Evolutionary conservation across 768 basidiomycete species (phyloP).

Genomic region (Boletus coccyginus): DNA sequence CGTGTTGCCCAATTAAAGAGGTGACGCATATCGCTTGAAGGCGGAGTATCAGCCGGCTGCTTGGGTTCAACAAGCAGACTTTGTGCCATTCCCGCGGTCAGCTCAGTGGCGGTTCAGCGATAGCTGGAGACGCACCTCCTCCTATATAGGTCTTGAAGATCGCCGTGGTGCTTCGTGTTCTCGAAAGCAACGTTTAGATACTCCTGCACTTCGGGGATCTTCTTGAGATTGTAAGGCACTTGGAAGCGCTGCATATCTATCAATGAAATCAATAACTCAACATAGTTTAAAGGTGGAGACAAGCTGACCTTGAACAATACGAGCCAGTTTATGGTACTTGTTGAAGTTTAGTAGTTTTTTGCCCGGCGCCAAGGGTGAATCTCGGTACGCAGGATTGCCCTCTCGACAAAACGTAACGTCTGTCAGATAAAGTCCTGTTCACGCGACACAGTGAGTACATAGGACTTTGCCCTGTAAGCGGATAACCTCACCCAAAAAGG

Average conservation of each 20-base stretch:
- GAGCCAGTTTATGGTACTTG: constrained; percentile 88
- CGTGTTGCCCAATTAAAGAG: constrained; percentile 78
- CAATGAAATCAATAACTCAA: constrained; percentile 2
- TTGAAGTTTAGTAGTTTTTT: constrained; percentile 93
- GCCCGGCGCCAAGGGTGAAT: constrained; percentile 69
- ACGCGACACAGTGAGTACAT: constrained; percentile 13
- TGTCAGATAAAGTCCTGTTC: constrained; percentile 76
- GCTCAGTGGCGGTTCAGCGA: not conserved
- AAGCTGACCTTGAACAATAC: constrained; percentile 72
- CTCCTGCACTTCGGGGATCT: constrained; percentile 84
- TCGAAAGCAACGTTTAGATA: constrained; percentile 75
- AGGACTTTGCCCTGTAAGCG: not conserved
- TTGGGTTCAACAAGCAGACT: constrained; percentile 84
- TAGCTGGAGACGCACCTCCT: constrained; percentile 55
- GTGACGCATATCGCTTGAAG: constrained; percentile 68
- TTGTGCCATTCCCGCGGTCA: constrained; percentile 1
- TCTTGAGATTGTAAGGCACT: constrained; percentile 79
- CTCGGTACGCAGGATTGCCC: constrained; percentile 84
- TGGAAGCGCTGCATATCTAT: constrained; percentile 93
- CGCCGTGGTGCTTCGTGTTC: constrained; percentile 72
- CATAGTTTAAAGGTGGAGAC: not conserved
- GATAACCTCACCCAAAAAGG: constrained; percentile 75
- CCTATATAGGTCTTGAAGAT: constrained; percentile 81
- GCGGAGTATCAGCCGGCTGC: constrained; percentile 70
- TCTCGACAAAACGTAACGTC: constrained; percentile 96